Conservation (phyloP, 345 rosid species). For the Pistacia atlantica region DNA sequence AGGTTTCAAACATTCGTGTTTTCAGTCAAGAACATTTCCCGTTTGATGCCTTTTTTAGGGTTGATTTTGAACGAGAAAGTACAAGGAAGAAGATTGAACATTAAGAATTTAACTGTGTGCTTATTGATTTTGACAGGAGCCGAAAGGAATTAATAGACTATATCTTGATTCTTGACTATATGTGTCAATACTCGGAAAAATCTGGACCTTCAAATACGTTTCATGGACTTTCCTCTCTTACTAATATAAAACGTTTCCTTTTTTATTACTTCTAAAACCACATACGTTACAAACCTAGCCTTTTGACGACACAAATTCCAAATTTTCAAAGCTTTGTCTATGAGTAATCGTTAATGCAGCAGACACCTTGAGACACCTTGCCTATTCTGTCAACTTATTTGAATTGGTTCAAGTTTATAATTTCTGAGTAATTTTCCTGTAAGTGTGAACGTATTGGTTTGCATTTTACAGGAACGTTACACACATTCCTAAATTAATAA, state of each 20-base stretch:
- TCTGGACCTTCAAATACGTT: slow-evolving; percentile 10
- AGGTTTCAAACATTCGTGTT: no score
- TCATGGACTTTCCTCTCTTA: neutral
- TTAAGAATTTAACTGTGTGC: neutral
- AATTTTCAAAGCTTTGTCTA: neutral
- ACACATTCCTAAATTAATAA: no score
- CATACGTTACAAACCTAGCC: neutral
- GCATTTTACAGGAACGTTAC: no score
- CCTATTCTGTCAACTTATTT: no score
- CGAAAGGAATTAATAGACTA: neutral
- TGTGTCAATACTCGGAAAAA: neutral
- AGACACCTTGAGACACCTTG: no score
- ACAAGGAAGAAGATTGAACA: neutral
- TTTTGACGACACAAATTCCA: neutral
- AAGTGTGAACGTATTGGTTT: neutral
- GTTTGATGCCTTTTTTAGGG: neutral
- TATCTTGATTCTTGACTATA: neutral
- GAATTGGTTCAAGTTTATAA: neutral
- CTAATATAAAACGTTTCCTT: no score
- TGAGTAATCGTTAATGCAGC: neutral
- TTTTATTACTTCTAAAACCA: neutral
- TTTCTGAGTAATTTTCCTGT: neutral
- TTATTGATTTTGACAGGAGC: slow-evolving; percentile 14
- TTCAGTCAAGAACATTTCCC: neutral
- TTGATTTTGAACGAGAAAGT: slow-evolving; percentile 16